These are phyloP conservation scores for Phellinidium pouzarii DNA, from an alignment of 1,284 basidiomycete species.

Conservation along the genomic window DNA sequence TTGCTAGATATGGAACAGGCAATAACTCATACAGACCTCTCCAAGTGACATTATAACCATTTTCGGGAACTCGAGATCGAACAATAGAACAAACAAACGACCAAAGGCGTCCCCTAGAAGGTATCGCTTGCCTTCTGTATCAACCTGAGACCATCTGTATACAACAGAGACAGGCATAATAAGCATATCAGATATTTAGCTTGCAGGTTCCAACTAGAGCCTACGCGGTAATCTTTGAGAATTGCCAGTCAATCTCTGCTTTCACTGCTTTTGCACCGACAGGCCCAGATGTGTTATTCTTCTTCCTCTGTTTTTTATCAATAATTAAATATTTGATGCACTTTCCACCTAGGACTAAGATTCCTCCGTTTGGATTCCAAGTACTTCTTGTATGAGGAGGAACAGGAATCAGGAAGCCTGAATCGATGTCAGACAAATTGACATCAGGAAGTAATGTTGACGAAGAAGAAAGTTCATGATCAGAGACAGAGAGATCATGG, in stretches of 20 bases:
- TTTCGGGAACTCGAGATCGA: conserved; percentile 40
- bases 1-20: not conserved
- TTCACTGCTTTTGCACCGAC: conserved; percentile 13
- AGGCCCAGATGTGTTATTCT: conserved; percentile 45
- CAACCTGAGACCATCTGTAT: conserved; percentile 45
- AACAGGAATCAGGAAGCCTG: conserved; percentile 40
- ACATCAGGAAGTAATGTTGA: conserved; percentile 28
- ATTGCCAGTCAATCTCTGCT: conserved; percentile 57
- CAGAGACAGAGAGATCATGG: conserved; percentile 15
- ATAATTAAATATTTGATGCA: conserved; percentile 52
- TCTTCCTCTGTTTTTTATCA: conserved; percentile 41
- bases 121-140: conserved; percentile 40
- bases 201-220: conserved; percentile 26
- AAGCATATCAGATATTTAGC: not conserved
- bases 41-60: conserved; percentile 68
- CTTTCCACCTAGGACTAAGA: conserved; percentile 62
- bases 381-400: conserved; percentile 29
- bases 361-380: conserved; percentile 45
- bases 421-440: conserved; percentile 32
- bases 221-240: conserved; percentile 59
- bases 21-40: conserved; percentile 43
- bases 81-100: conserved; percentile 56
- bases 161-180: conserved; percentile 15
- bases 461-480: conserved; percentile 27
- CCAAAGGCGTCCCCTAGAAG: conserved; percentile 80